Conservation (phyloP, 208 protist species). For the Endotrypanum monterogeii region DNA sequence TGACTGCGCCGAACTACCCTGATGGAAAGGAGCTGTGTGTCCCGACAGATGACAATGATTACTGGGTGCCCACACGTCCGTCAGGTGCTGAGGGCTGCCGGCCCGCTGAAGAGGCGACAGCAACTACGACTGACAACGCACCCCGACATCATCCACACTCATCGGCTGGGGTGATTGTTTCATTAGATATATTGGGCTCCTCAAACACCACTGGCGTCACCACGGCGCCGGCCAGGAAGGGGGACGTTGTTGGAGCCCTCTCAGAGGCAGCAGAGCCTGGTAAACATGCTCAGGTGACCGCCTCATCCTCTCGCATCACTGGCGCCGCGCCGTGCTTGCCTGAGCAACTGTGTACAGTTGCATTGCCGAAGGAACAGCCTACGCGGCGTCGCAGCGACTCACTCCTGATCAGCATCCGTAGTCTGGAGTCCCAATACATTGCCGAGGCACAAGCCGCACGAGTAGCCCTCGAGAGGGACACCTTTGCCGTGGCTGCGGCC, state of each 20-base stretch:
- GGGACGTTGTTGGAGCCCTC: too few species aligned
- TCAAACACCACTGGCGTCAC: too few species aligned
- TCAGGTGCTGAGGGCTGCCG: background rate
- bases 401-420: conserved; percentile 22
- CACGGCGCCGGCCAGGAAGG: too few species aligned
- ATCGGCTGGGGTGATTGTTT: background rate
- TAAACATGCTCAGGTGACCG: background rate
- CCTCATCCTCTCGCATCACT: background rate
- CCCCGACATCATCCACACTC: background rate
- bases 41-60: background rate
- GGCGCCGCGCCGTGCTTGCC: background rate
- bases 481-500: background rate
- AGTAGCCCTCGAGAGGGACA: background rate
- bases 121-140: background rate
- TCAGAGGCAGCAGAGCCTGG: background rate
- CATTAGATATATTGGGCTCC: too few species aligned
- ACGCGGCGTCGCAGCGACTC: conserved; percentile 6
- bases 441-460: background rate
- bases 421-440: background rate
- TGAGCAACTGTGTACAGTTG: conserved; percentile 3
- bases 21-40: background rate
- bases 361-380: conserved; percentile 1
- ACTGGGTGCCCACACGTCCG: background rate
- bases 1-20: background rate
- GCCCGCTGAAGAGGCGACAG: background rate